Evolutionary conservation across 2,329 filamentous ascomycete genomes (phyloP).

Genomic region (Aspergillus proliferans): DNA sequence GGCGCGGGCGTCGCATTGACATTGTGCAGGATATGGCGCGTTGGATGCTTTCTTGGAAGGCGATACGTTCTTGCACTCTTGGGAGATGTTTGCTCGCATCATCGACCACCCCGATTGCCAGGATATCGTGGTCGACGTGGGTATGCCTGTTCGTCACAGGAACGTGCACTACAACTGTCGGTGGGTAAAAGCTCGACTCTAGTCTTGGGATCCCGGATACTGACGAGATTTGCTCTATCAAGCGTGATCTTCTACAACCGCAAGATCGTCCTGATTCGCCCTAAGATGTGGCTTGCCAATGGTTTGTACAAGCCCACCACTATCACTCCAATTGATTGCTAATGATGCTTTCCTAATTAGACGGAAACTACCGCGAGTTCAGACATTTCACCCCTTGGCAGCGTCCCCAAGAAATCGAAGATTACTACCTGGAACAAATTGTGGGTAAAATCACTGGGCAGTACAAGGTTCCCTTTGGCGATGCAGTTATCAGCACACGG

Average conservation of each 20-base stretch:
- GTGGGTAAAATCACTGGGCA: conserved; percentile 53
- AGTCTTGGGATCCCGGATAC: not conserved
- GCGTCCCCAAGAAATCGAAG: conserved; percentile 50
- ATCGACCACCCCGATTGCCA: conserved; percentile 54
- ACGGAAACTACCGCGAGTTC: conserved; percentile 61
- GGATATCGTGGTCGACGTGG: conserved; percentile 61
- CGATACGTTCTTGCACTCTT: conserved; percentile 54
- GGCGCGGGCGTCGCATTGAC: not conserved
- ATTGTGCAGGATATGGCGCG: conserved; percentile 48
- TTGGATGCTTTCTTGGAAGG: conserved; percentile 61
- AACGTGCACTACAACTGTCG: conserved; percentile 61
- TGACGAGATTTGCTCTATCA: not conserved
- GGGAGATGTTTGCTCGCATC: conserved; percentile 58
- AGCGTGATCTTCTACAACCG: conserved; percentile 57
- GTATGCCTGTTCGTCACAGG: conserved; percentile 57
- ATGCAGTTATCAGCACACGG: conserved; percentile 56
- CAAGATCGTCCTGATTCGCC: conserved; percentile 64
- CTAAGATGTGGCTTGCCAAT: conserved; percentile 65
- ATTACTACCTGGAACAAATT: conserved; percentile 58
- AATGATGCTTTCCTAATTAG: conserved; percentile 6
- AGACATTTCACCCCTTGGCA: conserved; percentile 61
- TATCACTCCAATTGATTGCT: not conserved
- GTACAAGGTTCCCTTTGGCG: conserved; percentile 59
- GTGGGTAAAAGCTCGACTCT: conserved; percentile 3
- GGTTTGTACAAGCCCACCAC: conserved; percentile 24